These are phyloP conservation scores for Cladosporium colombiae DNA, from an alignment of 2,329 filamentous ascomycete species.

Conservation along the genomic window DNA sequence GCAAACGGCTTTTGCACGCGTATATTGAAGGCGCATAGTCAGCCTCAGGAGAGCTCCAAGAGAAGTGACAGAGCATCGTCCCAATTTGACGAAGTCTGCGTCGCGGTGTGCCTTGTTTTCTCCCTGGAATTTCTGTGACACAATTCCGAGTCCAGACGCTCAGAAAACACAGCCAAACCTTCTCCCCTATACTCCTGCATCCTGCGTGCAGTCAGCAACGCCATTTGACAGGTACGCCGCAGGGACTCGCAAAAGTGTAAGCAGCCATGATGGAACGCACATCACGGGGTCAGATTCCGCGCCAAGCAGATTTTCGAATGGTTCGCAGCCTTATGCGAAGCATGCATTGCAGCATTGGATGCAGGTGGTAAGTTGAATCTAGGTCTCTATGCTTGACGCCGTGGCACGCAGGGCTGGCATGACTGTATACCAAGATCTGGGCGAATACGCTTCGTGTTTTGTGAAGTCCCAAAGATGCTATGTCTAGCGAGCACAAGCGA, in stretches of 20 bases:
- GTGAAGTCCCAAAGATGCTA: neutral
- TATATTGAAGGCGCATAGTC: neutral
- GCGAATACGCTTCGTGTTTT: neutral
- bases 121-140: neutral
- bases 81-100: neutral
- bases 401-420: neutral
- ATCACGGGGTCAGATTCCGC: neutral
- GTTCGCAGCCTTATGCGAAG: conserved; percentile 4
- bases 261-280: neutral
- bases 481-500: neutral
- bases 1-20: neutral
- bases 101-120: neutral
- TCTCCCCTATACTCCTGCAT: conserved; percentile 5
- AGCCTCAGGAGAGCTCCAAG: neutral
- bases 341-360: neutral
- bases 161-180: neutral
- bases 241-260: neutral
- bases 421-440: neutral
- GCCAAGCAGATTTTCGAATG: conserved; percentile 7
- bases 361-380: neutral
- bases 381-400: neutral
- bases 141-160: neutral
- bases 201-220: conserved; percentile 6
- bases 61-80: neutral
- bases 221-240: conserved; percentile 9